Conservation (phyloP, 2,329 filamentous ascomycete genomes). For the Fusarium gaditjirri region DNA sequence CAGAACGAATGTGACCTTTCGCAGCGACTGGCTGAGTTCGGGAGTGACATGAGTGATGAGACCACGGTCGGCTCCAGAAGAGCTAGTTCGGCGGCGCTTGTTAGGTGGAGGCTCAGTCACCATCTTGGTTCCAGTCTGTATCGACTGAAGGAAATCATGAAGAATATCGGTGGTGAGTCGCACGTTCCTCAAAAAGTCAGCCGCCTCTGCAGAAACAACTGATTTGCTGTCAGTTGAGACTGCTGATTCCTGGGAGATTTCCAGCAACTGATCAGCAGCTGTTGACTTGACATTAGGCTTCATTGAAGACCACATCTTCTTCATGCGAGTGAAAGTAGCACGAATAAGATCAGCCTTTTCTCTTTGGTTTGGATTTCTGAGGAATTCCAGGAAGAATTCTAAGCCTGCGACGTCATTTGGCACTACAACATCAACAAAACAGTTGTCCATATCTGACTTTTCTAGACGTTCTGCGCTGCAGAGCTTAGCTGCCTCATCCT, state of each 20-base stretch:
- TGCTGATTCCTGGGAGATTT: constrained; percentile 63
- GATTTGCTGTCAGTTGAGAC: constrained; percentile 47
- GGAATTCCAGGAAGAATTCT: constrained; percentile 61
- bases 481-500: constrained; percentile 60
- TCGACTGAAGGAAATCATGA: constrained; percentile 75
- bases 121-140: constrained; percentile 79
- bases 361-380: constrained; percentile 55
- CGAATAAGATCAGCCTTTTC: constrained; percentile 64
- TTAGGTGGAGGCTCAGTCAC: constrained; percentile 77
- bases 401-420: constrained; percentile 64
- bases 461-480: constrained; percentile 55
- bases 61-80: constrained; percentile 71
- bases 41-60: constrained; percentile 70
- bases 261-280: constrained; percentile 71
- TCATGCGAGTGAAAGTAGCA: constrained; percentile 75
- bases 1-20: constrained; percentile 84
- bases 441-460: constrained; percentile 54
- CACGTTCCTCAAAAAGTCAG: constrained; percentile 78
- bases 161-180: constrained; percentile 80
- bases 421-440: constrained; percentile 63
- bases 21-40: constrained; percentile 74
- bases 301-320: constrained; percentile 77
- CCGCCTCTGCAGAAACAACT: constrained; percentile 67
- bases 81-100: constrained; percentile 83
- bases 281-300: constrained; percentile 70